These are phyloP conservation scores for Silene noctiflora DNA, from an alignment of 179 eudicot genomes.

Conservation along the genomic window DNA sequence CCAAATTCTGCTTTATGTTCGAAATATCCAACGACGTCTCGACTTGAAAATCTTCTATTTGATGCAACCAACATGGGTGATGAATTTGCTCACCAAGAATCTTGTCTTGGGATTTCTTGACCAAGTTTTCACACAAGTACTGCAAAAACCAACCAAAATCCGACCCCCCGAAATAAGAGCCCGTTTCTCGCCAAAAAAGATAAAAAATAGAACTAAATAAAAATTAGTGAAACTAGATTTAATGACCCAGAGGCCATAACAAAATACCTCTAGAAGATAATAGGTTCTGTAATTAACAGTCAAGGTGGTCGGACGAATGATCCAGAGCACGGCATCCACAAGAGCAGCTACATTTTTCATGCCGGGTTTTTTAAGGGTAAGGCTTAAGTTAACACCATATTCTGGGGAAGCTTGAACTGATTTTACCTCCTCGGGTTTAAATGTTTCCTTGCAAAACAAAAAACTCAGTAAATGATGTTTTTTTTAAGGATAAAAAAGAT, in stretches of 20 bases:
- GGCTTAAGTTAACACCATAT: not conserved
- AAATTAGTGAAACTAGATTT: no score
- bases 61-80: not conserved
- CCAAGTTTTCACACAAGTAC: not conserved
- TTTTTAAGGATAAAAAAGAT: no score
- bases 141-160: no score
- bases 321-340: not conserved
- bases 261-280: no score
- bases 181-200: no score
- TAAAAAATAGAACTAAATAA: no score
- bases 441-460: not conserved
- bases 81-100: no score
- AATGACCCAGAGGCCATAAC: no score
- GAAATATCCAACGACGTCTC: not conserved
- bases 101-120: not conserved
- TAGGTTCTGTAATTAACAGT: not conserved
- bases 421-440: slow-evolving; percentile 1
- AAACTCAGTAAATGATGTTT: no score
- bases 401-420: not conserved
- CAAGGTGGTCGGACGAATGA: slow-evolving; percentile 9
- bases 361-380: not conserved
- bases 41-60: not conserved
- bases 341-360: not conserved
- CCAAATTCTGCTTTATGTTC: slow-evolving; percentile 1
- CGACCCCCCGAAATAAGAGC: no score